Evolutionary conservation across 2,329 filamentous ascomycete species (phyloP), one percentile per base, ranked within the genome.

Genomic region (Colletotrichum simmondsii): DNA sequence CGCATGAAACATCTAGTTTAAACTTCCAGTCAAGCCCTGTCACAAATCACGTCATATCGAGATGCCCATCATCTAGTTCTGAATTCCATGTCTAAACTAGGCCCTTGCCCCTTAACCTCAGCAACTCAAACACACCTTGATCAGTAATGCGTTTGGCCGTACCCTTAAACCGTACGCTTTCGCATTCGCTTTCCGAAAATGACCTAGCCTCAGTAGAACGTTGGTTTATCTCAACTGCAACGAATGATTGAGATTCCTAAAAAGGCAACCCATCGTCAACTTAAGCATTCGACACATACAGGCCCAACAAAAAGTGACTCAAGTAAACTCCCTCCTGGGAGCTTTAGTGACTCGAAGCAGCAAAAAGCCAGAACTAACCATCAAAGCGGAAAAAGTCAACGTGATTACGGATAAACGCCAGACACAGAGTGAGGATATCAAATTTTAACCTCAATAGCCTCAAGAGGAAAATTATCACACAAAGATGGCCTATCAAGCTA

Each of bases 31-130:
- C 24, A 14, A 66, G 37, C 14, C 37, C 67, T 59, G 53, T 28
- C 53, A 37, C n/a, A 24, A 24, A 46, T 16, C 19, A 28, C 49
- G 30, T 54, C 12, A 28, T 22, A 12, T 26, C 19, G n/a, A 57
- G 11, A 24, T 52, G 37, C 56, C 14, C 24, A 60, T 54, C 19
- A 12, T 53, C n/a, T 46, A 65, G 35, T 6, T 30, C 24, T 8
- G 32, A 56, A 56, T 71, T 64, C 66, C 68, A 61, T 67, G 56
- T 61, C 56, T 26, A 61, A 56, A 54, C n/a, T 14, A 71, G 5
- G 5, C 26, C 56, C 22, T 56, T 26, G 54, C 14, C 37, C 11
- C 24, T 61, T 57, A n/a, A 53, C 26, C 12, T 59, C 56, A 52
- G 22, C 7, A 2, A 19, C 12, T 19, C 19, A 53, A 19, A 58